Evolutionary conservation across 331 rosid genomes (phyloP).

Genomic region (Arachis monticola): DNA sequence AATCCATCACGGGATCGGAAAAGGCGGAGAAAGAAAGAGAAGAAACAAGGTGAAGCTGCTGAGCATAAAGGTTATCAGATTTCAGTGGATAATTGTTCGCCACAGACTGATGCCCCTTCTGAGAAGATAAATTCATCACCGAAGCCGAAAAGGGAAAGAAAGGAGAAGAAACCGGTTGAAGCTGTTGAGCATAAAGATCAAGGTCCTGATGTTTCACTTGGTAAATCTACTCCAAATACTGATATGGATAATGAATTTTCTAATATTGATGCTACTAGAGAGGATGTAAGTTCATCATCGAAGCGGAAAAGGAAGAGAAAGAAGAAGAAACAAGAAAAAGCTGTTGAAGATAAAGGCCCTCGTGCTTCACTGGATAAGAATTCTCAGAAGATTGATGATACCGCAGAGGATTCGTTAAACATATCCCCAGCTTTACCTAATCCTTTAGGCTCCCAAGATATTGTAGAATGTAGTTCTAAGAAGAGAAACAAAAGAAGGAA

Average conservation of each 20-base stretch:
- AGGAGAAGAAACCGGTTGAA: not conserved
- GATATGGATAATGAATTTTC: not conserved
- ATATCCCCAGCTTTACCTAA: slow-evolving; percentile 33
- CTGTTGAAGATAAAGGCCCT: slow-evolving; percentile 16
- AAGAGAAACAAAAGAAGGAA: slow-evolving; percentile 39
- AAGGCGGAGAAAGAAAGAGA: not conserved
- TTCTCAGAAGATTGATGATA: slow-evolving; percentile 14
- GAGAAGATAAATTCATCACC: slow-evolving; percentile 31
- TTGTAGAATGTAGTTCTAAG: slow-evolving; percentile 31
- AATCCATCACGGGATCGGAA: slow-evolving; percentile 11
- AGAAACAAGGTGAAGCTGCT: not conserved
- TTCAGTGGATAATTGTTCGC: slow-evolving; percentile 20
- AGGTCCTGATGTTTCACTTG: slow-evolving; percentile 30
- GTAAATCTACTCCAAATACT: slow-evolving; percentile 14
- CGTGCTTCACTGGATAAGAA: slow-evolving; percentile 24
- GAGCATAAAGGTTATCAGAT: slow-evolving; percentile 20
- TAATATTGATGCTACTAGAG: slow-evolving; percentile 24
- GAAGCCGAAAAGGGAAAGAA: not conserved
- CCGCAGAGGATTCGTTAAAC: slow-evolving; percentile 23
- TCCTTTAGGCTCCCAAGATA: slow-evolving; percentile 34
- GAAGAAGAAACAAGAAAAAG: not conserved
- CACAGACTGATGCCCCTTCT: slow-evolving; percentile 11
- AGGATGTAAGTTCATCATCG: slow-evolving; percentile 22
- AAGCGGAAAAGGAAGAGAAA: not conserved
- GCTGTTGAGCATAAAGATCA: slow-evolving; percentile 3